phyloP scores from a whole-genome alignment of 139 green algal species.

The Gonium pectorale region DNA sequence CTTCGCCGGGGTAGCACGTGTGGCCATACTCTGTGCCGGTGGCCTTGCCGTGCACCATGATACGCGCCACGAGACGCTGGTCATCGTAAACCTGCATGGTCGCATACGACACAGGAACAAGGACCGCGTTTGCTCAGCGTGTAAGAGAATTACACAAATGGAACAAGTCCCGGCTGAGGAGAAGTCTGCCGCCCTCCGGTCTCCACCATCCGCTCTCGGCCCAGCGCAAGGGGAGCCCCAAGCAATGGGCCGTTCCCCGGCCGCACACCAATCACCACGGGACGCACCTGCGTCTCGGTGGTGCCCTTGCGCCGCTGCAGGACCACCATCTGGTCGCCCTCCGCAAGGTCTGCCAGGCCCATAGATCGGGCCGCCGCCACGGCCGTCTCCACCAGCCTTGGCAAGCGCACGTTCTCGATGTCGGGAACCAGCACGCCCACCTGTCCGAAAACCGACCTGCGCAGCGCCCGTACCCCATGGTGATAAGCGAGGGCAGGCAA shows the following conservation, averaged over 20 bases:
- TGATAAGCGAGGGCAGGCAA: too few species aligned
- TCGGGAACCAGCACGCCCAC: conserved; percentile 40
- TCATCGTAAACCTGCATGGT: conserved; percentile 59
- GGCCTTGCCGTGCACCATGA: conserved; percentile 43
- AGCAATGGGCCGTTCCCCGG: too few species aligned
- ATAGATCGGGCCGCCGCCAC: background rate
- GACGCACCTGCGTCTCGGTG: conserved; percentile 10
- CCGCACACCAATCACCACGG: too few species aligned
- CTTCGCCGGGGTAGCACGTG: conserved; percentile 43
- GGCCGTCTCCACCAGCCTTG: conserved; percentile 9
- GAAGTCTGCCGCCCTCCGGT: too few species aligned
- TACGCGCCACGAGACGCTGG: conserved; percentile 61
- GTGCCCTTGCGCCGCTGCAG: conserved; percentile 45
- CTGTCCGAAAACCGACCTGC: conserved; percentile 49
- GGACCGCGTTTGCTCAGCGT: too few species aligned
- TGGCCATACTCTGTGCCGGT: conserved; percentile 2
- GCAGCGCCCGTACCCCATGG: too few species aligned
- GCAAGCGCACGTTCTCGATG: conserved; percentile 11
- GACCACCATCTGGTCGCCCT: conserved; percentile 56
- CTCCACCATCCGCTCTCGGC: too few species aligned
- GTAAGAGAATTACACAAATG: too few species aligned
- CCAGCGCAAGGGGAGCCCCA: too few species aligned
- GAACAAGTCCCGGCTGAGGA: too few species aligned
- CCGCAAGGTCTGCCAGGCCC: conserved; percentile 16
- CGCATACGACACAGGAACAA: too few species aligned